Evolutionary conservation across 2,329 filamentous ascomycete species (phyloP).

Genomic region (Xylariaceae sp.): DNA sequence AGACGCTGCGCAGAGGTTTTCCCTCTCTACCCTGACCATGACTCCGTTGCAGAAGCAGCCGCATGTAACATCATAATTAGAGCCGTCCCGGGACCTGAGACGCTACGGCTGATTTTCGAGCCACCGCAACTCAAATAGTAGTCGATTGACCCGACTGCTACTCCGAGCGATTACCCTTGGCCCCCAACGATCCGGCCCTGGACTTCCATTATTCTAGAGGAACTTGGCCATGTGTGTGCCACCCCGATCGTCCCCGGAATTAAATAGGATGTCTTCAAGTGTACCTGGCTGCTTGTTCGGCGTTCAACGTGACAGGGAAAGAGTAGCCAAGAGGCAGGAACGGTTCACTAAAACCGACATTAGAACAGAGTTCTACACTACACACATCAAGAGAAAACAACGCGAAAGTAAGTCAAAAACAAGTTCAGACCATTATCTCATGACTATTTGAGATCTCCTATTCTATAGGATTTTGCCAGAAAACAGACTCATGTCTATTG

Average conservation of each 20-base stretch:
- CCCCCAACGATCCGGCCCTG: not conserved
- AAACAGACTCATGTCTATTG: constrained; percentile 7
- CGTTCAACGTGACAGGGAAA: too few species aligned
- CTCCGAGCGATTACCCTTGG: constrained; percentile 4
- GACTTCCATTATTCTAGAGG: constrained; percentile 9
- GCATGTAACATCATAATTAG: constrained; percentile 14
- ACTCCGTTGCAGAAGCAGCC: constrained; percentile 9
- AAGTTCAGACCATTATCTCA: not conserved
- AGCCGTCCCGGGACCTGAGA: not conserved
- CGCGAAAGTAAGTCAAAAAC: too few species aligned
- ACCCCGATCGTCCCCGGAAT: not conserved
- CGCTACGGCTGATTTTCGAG: constrained; percentile 1
- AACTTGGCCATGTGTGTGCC: constrained; percentile 6
- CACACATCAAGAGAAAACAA: too few species aligned
- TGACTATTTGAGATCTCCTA: not conserved
- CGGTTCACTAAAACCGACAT: too few species aligned
- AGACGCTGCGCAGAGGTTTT: constrained; percentile 3
- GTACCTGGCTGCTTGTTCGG: too few species aligned
- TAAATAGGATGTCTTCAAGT: not conserved
- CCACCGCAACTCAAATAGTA: constrained; percentile 3
- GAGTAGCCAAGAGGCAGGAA: too few species aligned
- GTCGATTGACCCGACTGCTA: constrained; percentile 1
- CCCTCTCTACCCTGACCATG: constrained; percentile 7
- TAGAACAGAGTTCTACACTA: too few species aligned
- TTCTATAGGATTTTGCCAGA: too few species aligned